Evolutionary conservation across 305 asterid species (phyloP).

Genomic region (Rubia occidens): DNA sequence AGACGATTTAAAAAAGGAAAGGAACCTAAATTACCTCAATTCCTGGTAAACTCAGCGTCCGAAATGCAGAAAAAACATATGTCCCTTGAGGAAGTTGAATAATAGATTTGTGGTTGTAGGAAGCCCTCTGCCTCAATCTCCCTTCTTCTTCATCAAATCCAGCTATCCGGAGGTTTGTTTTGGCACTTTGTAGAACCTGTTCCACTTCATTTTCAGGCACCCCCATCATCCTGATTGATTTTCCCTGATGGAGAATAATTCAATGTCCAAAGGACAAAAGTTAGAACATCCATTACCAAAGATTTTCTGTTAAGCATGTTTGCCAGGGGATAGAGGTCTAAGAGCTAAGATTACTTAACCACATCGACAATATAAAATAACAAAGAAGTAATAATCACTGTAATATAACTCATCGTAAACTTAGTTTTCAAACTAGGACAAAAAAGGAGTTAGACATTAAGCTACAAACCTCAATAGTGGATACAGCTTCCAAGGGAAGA

Average conservation of each 20-base stretch:
- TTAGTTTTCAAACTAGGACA: not conserved
- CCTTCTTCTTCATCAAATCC: slow-evolving; percentile 91
- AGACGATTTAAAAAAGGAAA: not conserved
- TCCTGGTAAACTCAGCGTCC: slow-evolving; percentile 74
- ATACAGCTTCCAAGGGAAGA: slow-evolving; percentile 44
- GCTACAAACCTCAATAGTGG: slow-evolving; percentile 44
- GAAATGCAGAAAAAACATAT: slow-evolving; percentile 69
- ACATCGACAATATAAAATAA: not conserved
- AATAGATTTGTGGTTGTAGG: slow-evolving; percentile 25
- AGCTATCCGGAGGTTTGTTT: slow-evolving; percentile 61
- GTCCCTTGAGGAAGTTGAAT: slow-evolving; percentile 66
- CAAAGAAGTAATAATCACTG: not conserved
- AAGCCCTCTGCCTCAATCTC: slow-evolving; percentile 53
- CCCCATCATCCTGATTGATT: slow-evolving; percentile 85
- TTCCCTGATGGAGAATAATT: slow-evolving; percentile 41
- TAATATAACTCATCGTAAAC: not conserved
- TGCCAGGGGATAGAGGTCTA: not conserved
- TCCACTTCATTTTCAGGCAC: slow-evolving; percentile 68
- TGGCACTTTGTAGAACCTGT: slow-evolving; percentile 52
- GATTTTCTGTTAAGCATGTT: not conserved
- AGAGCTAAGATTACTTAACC: slow-evolving; percentile 1
- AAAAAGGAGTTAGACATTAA: not conserved
- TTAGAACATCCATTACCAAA: not conserved
- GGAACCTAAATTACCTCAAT: slow-evolving; percentile 42
- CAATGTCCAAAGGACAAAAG: not conserved